Evolutionary conservation across 1,139 yeast species (phyloP).

Genomic region (Suhomyces terraborum): DNA sequence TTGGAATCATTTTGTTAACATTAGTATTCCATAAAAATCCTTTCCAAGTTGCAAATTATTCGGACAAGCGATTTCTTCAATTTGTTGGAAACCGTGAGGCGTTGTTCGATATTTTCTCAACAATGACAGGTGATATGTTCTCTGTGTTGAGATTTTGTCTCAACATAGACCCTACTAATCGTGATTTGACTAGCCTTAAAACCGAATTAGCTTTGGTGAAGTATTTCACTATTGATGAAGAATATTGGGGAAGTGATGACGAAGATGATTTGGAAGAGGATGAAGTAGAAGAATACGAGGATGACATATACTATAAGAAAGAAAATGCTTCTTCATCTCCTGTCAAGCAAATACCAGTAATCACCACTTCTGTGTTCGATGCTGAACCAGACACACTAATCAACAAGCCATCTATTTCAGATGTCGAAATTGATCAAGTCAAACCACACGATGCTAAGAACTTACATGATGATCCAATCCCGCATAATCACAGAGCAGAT

Average conservation of each 20-base stretch:
- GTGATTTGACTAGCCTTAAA: constrained; percentile 64
- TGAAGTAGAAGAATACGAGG: constrained; percentile 22
- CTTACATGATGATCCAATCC: constrained; percentile 20
- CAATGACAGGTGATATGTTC: constrained; percentile 85
- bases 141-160: constrained; percentile 76
- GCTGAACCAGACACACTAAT: constrained; percentile 4
- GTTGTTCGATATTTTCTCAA: constrained; percentile 86
- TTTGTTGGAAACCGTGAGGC: constrained; percentile 89
- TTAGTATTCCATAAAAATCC: constrained; percentile 91
- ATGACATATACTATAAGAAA: constrained; percentile 23
- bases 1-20: constrained; percentile 84
- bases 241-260: constrained; percentile 52
- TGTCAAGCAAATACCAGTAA: constrained; percentile 13
- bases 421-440: constrained; percentile 16
- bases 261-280: constrained; percentile 41
- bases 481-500: constrained; percentile 50
- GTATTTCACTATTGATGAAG: constrained; percentile 85
- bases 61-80: constrained; percentile 84
- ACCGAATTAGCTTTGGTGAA: constrained; percentile 60
- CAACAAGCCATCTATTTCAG: constrained; percentile 8
- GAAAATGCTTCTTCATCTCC: constrained; percentile 15
- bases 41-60: constrained; percentile 77
- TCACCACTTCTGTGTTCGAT: constrained; percentile 16
- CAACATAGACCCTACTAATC: constrained; percentile 84
- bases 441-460: constrained; percentile 12